These are phyloP conservation scores for Oryza punctata DNA, from an alignment of 176 grass and related monocot species.

Conservation along the genomic window DNA sequence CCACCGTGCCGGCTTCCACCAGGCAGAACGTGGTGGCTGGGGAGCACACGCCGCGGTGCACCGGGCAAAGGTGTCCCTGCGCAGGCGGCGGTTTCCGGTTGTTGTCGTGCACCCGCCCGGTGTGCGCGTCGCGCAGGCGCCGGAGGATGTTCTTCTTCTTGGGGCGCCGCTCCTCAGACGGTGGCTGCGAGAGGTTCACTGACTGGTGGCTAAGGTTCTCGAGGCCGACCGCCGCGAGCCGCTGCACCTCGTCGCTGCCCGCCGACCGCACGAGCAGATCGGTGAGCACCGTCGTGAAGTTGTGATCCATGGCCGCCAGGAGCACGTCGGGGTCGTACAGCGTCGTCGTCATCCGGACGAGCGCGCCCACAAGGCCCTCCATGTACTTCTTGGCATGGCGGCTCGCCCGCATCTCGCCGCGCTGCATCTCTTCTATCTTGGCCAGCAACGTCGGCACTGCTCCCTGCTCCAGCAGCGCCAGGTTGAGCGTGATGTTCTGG, in stretches of 20 bases:
- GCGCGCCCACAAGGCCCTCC: conserved; percentile 68
- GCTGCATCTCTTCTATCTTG: conserved; percentile 77
- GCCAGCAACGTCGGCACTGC: conserved; percentile 43
- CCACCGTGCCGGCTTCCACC: conserved; percentile 62
- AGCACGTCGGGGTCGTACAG: conserved; percentile 71
- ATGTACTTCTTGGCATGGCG: conserved; percentile 62
- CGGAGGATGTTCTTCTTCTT: conserved; percentile 62
- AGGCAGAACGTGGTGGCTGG: conserved; percentile 70
- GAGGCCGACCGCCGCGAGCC: conserved; percentile 64
- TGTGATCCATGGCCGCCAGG: conserved; percentile 51
- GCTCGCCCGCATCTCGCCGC: conserved; percentile 51
- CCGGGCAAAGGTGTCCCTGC: conserved; percentile 50
- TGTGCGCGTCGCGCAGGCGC: conserved; percentile 45
- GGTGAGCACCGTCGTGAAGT: conserved; percentile 61
- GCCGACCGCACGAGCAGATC: conserved; percentile 59
- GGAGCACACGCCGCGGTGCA: conserved; percentile 70
- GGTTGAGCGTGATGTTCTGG: conserved; percentile 70
- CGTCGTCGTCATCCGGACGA: conserved; percentile 73
- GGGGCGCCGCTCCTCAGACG: conserved; percentile 18
- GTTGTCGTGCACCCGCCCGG: conserved; percentile 49
- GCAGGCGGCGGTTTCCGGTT: background rate
- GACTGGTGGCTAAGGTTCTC: conserved; percentile 79
- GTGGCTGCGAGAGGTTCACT: conserved; percentile 49
- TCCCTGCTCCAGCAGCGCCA: conserved; percentile 52
- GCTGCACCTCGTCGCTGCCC: conserved; percentile 75